Percentiles rank a stretch among this genome's conserved stretches.
These are phyloP conservation scores for Penicillium sp. DNA, from an alignment of 2,329 filamentous ascomycete species.

Conservation along the genomic window DNA sequence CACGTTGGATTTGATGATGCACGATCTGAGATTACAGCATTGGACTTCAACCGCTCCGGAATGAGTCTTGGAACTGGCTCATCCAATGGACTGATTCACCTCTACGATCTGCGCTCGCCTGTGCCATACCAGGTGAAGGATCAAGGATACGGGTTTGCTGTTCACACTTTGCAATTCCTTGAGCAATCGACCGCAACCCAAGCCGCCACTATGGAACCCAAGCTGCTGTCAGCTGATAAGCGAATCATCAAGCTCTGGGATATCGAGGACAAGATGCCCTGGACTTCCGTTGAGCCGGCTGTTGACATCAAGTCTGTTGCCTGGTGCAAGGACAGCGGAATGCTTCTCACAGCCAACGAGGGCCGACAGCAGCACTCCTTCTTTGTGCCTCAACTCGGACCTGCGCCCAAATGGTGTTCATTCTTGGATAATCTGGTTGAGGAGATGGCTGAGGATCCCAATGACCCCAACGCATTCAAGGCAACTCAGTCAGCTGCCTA, in stretches of 20 bases:
- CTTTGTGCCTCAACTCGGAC: conserved; percentile 90
- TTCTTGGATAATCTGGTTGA: conserved; percentile 98
- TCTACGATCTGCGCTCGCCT: conserved; percentile 90
- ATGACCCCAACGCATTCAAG: conserved; percentile 60
- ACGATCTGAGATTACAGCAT: conserved; percentile 72
- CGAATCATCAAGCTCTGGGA: conserved; percentile 98
- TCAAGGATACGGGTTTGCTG: conserved; percentile 90
- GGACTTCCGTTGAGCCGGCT: conserved; percentile 92
- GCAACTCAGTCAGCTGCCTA: conserved; percentile 68
- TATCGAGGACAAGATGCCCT: conserved; percentile 75
- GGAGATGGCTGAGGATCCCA: conserved; percentile 87
- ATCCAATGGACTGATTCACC: conserved; percentile 82
- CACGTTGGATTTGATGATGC: conserved; percentile 41
- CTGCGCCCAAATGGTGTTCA: conserved; percentile 91
- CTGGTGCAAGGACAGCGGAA: conserved; percentile 88
- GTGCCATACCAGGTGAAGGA: conserved; percentile 86
- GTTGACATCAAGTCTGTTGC: conserved; percentile 95
- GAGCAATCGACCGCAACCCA: conserved; percentile 67
- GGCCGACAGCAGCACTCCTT: conserved; percentile 93
- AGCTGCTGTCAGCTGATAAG: conserved; percentile 90
- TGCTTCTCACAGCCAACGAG: conserved; percentile 96
- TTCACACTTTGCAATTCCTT: conserved; percentile 76
- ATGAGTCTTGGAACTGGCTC: conserved; percentile 83
- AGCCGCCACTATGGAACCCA: conserved; percentile 67
- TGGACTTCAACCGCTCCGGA: conserved; percentile 83